These are phyloP conservation scores for Hypoxylon sp. DNA, from an alignment of 2,329 filamentous ascomycete species.

Conservation along the genomic window DNA sequence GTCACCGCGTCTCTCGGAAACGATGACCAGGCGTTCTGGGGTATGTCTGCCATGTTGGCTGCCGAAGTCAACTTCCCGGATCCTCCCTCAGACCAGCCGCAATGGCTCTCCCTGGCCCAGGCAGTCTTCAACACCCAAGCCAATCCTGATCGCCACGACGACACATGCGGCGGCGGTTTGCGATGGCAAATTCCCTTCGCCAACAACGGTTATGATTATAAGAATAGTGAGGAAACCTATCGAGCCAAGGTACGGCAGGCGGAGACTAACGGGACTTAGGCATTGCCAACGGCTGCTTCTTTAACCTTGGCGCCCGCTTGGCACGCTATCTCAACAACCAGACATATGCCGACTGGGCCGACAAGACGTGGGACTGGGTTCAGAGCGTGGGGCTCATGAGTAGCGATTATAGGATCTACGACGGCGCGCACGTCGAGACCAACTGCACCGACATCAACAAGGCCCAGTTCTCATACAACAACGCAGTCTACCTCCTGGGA, in stretches of 20 bases:
- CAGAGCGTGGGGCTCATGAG: slow-evolving; percentile 56
- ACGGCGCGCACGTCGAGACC: slow-evolving; percentile 56
- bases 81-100: slow-evolving; percentile 56
- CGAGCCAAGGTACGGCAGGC: not conserved
- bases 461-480: slow-evolving; percentile 63
- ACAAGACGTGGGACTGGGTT: slow-evolving; percentile 65
- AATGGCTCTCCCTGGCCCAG: slow-evolving; percentile 71
- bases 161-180: slow-evolving; percentile 67
- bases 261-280: slow-evolving; percentile 37
- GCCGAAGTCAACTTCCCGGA: slow-evolving; percentile 69
- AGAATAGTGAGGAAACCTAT: slow-evolving; percentile 43
- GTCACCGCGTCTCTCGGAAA: slow-evolving; percentile 55
- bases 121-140: slow-evolving; percentile 71
- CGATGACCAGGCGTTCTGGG: slow-evolving; percentile 71
- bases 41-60: slow-evolving; percentile 67
- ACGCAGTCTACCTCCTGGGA: slow-evolving; percentile 57
- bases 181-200: slow-evolving; percentile 72
- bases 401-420: slow-evolving; percentile 55
- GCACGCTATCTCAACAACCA: slow-evolving; percentile 69
- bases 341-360: slow-evolving; percentile 70
- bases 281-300: slow-evolving; percentile 59
- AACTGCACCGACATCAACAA: slow-evolving; percentile 59
- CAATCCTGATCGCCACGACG: slow-evolving; percentile 62
- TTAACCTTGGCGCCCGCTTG: slow-evolving; percentile 63
- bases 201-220: slow-evolving; percentile 60